phyloP scores from a whole-genome alignment of 371 early-diverging fungal species.

The Circinella minor region DNA sequence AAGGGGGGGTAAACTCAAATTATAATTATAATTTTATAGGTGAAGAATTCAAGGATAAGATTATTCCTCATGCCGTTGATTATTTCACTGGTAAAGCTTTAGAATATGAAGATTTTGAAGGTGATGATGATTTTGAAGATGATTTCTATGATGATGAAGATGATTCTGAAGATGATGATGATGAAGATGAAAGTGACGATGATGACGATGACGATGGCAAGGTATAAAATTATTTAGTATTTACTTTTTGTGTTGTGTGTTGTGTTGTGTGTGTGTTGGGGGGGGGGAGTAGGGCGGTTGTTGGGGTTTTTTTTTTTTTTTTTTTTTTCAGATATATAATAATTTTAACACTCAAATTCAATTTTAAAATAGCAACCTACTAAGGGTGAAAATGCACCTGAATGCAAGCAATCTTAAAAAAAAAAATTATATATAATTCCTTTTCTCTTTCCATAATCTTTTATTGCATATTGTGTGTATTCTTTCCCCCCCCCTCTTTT shows the following conservation, averaged over 20 bases:
- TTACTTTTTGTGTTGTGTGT: no score
- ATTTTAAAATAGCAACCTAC: slow-evolving; percentile 15
- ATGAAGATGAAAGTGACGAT: slow-evolving; percentile 52
- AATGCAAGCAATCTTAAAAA: slow-evolving; percentile 64
- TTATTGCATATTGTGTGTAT: slow-evolving; percentile 4
- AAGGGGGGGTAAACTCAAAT: no score
- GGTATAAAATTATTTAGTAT: no score
- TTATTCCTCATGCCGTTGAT: slow-evolving; percentile 94
- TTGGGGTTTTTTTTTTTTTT: not conserved
- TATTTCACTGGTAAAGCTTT: slow-evolving; percentile 98
- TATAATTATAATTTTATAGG: slow-evolving; percentile 9
- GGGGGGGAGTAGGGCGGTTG: no score
- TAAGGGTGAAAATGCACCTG: slow-evolving; percentile 64
- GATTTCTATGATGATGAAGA: slow-evolving; percentile 63
- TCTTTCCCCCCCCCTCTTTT: no score
- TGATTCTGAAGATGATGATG: slow-evolving; percentile 58
- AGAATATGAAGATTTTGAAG: slow-evolving; percentile 73
- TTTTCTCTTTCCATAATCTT: not conserved
- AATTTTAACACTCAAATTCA: no score
- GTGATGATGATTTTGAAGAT: slow-evolving; percentile 75
- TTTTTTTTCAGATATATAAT: not conserved
- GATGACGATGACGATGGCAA: slow-evolving; percentile 61
- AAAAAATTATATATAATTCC: not conserved
- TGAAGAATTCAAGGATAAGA: slow-evolving; percentile 94
- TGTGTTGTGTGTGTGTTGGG: no score